A percentile compares a stretch with the other conserved stretches of the same genome.
These are phyloP conservation scores for Dillenia suffruticosa DNA, from an alignment of 164 flowering plant genomes.

Conservation along the genomic window DNA sequence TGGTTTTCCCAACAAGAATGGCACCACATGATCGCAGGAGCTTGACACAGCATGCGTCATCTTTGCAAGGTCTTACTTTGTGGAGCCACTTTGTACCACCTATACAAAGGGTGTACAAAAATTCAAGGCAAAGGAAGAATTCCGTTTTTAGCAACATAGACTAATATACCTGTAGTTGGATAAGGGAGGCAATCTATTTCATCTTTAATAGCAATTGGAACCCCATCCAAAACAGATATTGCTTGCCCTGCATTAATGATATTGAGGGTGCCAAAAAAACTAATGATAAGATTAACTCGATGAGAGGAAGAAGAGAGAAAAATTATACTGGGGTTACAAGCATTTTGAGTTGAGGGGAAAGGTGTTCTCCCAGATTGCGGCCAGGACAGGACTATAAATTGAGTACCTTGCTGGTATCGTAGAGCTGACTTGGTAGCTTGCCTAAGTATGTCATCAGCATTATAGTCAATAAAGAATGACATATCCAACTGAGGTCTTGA, in stretches of 20 bases:
- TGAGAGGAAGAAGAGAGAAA: neutral
- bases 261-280: constrained; percentile 5
- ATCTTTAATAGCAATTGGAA: constrained; percentile 84
- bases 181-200: constrained; percentile 92
- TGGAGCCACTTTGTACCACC: constrained; percentile 96
- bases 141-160: neutral
- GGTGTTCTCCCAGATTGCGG: too few relatives aligned
- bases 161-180: constrained; percentile 79
- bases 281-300: neutral
- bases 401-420: constrained; percentile 67
- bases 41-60: constrained; percentile 75
- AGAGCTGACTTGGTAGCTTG: constrained; percentile 82
- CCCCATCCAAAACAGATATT: constrained; percentile 83
- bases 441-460: constrained; percentile 50
- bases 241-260: constrained; percentile 45
- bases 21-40: constrained; percentile 83
- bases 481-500: constrained; percentile 42
- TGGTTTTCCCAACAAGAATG: constrained; percentile 82
- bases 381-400: too few relatives aligned
- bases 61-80: constrained; percentile 56
- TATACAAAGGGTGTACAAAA: constrained; percentile 14
- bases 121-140: neutral
- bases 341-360: too few relatives aligned
- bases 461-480: constrained; percentile 76
- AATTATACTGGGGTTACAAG: too few relatives aligned